Percentiles rank a stretch among this genome's conserved stretches.
Evolutionary conservation across 2,329 filamentous ascomycete species (phyloP).

Genomic region (Ophiocordyceps australis): DNA sequence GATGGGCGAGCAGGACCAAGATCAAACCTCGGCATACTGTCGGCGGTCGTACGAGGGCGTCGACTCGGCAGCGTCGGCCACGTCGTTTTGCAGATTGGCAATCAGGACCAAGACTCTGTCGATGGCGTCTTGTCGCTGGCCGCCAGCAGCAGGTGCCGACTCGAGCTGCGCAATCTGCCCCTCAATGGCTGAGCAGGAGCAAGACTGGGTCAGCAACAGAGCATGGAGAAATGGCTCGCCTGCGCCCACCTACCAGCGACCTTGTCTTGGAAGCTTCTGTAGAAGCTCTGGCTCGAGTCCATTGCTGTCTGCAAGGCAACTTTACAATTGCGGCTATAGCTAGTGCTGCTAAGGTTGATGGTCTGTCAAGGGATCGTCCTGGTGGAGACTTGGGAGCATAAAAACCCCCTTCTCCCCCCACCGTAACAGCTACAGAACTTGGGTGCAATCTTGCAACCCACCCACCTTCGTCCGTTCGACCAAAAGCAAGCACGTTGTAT

Average conservation of each 20-base stretch:
- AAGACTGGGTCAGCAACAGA: background rate
- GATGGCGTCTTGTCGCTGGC: constrained; percentile 63
- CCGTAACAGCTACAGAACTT: too few species aligned
- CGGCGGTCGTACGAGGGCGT: constrained; percentile 82
- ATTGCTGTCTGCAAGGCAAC: constrained; percentile 5
- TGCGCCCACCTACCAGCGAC: constrained; percentile 39
- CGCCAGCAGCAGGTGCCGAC: constrained; percentile 39
- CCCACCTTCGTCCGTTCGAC: too few species aligned
- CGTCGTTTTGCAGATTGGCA: constrained; percentile 62
- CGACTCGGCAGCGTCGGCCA: constrained; percentile 66
- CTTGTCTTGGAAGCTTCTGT: constrained; percentile 64
- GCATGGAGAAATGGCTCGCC: background rate
- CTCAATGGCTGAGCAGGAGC: constrained; percentile 43
- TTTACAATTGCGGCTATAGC: too few species aligned
- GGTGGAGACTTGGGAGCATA: too few species aligned
- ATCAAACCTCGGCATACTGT: constrained; percentile 56
- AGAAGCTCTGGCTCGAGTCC: constrained; percentile 57
- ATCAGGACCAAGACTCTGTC: constrained; percentile 70
- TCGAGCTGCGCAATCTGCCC: constrained; percentile 54
- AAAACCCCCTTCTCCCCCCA: too few species aligned
- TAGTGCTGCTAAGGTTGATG: too few species aligned
- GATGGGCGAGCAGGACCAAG: background rate
- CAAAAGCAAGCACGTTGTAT: too few species aligned
- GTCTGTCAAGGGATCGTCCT: too few species aligned
- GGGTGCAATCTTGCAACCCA: too few species aligned